Evolutionary conservation across 1,284 basidiomycete species (phyloP).

Genomic region (Heterobasidion occidentale): DNA sequence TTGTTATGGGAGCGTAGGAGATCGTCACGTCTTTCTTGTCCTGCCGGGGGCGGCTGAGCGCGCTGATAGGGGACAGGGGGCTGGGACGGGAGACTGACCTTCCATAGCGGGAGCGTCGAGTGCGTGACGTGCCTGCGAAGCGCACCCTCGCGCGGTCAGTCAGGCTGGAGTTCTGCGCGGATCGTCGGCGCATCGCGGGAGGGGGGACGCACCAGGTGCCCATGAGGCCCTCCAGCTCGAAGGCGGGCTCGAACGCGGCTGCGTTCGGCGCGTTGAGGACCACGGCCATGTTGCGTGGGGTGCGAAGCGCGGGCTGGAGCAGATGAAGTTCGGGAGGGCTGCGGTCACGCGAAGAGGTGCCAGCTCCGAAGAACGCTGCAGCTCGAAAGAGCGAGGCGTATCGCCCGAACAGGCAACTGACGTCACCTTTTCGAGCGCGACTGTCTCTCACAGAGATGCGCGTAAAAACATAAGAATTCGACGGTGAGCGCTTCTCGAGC

Average conservation of each 20-base stretch:
- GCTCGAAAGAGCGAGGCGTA: too few species aligned
- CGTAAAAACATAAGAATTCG: too few species aligned
- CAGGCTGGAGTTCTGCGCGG: neutral
- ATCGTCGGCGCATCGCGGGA: neutral
- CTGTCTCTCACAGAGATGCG: too few species aligned
- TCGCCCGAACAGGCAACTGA: too few species aligned
- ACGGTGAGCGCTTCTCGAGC: too few species aligned
- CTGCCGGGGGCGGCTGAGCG: slow-evolving; percentile 9
- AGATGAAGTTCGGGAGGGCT: too few species aligned
- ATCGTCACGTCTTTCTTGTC: slow-evolving; percentile 37
- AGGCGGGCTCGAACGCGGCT: neutral
- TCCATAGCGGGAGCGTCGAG: slow-evolving; percentile 41
- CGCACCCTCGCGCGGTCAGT: neutral
- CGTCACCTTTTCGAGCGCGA: too few species aligned
- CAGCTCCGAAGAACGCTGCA: too few species aligned
- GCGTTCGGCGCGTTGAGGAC: neutral
- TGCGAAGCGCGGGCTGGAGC: neutral
- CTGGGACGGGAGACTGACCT: slow-evolving; percentile 19
- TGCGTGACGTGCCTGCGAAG: slow-evolving; percentile 30
- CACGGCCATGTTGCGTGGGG: neutral
- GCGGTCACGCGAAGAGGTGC: too few species aligned
- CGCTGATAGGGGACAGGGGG: neutral
- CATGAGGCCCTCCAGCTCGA: slow-evolving; percentile 29
- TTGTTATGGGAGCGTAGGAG: slow-evolving; percentile 24
- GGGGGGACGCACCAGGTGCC: slow-evolving; percentile 25